These are phyloP conservation scores for Eimeria tenella DNA, from an alignment of 169 alveolate genomes.

Conservation along the genomic window DNA sequence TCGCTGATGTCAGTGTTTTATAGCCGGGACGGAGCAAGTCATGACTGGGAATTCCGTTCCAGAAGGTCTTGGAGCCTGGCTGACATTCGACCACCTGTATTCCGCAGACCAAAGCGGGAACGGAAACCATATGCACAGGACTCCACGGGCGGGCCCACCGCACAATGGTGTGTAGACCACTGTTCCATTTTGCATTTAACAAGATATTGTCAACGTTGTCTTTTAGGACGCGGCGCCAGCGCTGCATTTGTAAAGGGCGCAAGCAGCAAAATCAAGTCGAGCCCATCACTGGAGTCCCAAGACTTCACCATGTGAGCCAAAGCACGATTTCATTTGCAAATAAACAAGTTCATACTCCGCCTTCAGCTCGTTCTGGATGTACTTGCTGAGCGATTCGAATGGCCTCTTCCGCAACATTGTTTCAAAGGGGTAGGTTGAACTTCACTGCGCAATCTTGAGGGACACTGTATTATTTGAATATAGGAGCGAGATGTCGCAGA, in stretches of 20 bases:
- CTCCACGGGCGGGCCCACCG: conserved; percentile 78
- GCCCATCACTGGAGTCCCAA: conserved; percentile 66
- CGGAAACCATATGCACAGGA: conserved; percentile 80
- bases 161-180: conserved; percentile 67
- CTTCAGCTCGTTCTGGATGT: conserved; percentile 79
- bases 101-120: conserved; percentile 80
- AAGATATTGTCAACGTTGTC: neutral
- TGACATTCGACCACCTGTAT: conserved; percentile 75
- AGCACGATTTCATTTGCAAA: neutral
- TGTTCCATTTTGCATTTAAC: neutral
- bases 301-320: conserved; percentile 70
- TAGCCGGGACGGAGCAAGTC: conserved; percentile 73
- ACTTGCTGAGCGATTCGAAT: conserved; percentile 75
- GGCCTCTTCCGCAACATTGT: conserved; percentile 79
- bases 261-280: conserved; percentile 73
- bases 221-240: conserved; percentile 75
- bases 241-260: conserved; percentile 78
- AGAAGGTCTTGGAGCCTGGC: conserved; percentile 78
- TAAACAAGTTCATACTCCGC: neutral
- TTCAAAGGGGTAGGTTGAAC: conserved; percentile 73
- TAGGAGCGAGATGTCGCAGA: conserved; percentile 77
- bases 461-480: neutral
- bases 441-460: neutral
- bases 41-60: conserved; percentile 59
- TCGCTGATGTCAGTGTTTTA: too few species aligned